These are phyloP conservation scores for Cladosporium colombiae DNA, from an alignment of 2,329 filamentous ascomycete species.

Conservation along the genomic window DNA sequence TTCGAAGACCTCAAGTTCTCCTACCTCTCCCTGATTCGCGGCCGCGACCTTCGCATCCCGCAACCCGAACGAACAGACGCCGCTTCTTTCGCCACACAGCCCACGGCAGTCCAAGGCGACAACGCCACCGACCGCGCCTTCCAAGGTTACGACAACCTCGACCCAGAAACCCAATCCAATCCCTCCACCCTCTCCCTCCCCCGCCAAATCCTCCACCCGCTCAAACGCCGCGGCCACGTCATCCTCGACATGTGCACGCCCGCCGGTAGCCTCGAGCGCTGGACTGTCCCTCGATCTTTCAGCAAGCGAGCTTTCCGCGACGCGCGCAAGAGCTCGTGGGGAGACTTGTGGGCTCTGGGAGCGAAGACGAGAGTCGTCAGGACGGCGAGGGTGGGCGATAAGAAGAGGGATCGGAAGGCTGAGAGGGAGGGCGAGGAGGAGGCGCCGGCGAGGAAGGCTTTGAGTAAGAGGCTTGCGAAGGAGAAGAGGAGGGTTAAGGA, in stretches of 20 bases:
- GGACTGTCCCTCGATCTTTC: slow-evolving; percentile 84
- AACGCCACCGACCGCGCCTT: slow-evolving; percentile 68
- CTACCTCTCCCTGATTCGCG: slow-evolving; percentile 82
- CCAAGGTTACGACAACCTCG: slow-evolving; percentile 63
- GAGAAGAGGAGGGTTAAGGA: slow-evolving; percentile 38
- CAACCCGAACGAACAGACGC: slow-evolving; percentile 24
- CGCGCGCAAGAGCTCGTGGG: slow-evolving; percentile 86
- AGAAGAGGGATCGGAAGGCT: slow-evolving; percentile 20
- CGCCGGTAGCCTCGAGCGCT: slow-evolving; percentile 80
- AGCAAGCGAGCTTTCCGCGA: slow-evolving; percentile 84
- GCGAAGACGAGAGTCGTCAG: slow-evolving; percentile 78
- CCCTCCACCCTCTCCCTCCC: slow-evolving; percentile 67
- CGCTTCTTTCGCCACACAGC: slow-evolving; percentile 38
- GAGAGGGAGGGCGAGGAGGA: slow-evolving; percentile 25
- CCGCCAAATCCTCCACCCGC: slow-evolving; percentile 72
- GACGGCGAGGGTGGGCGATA: slow-evolving; percentile 48
- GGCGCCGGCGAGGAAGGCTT: slow-evolving; percentile 19
- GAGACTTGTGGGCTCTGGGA: slow-evolving; percentile 91
- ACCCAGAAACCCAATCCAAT: slow-evolving; percentile 10
- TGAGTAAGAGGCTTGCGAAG: slow-evolving; percentile 25
- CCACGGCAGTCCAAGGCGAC: slow-evolving; percentile 49
- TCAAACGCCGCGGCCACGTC: slow-evolving; percentile 87
- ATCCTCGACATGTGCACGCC: slow-evolving; percentile 90
- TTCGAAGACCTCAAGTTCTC: slow-evolving; percentile 91
- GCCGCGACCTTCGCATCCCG: slow-evolving; percentile 57